These are phyloP conservation scores for Alternaria arborescens DNA, from an alignment of 2,329 filamentous ascomycete species.

Conservation along the genomic window DNA sequence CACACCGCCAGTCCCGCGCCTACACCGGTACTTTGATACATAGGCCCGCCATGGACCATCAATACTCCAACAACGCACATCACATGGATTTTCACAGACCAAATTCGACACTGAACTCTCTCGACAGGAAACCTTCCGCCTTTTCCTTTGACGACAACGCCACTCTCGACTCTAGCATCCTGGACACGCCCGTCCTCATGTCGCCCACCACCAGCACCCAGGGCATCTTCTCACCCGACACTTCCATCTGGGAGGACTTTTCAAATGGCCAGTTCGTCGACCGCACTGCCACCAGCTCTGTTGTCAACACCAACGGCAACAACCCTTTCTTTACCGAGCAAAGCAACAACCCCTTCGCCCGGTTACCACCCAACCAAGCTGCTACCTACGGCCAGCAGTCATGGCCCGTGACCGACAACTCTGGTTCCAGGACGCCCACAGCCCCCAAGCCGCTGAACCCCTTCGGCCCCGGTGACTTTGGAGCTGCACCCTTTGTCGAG, in stretches of 20 bases:
- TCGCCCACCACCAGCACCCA: slow-evolving; percentile 58
- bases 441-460: slow-evolving; percentile 76
- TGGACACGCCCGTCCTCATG: slow-evolving; percentile 57
- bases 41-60: slow-evolving; percentile 51
- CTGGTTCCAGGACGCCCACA: slow-evolving; percentile 77
- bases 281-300: slow-evolving; percentile 48
- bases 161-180: slow-evolving; percentile 58
- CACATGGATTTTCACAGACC: slow-evolving; percentile 52
- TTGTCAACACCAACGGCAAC: slow-evolving; percentile 53
- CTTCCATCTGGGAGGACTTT: slow-evolving; percentile 59
- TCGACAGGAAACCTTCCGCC: slow-evolving; percentile 50
- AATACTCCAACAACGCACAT: slow-evolving; percentile 29
- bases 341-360: slow-evolving; percentile 69
- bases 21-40: slow-evolving; percentile 54
- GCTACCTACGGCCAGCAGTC: slow-evolving; percentile 59
- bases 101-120: slow-evolving; percentile 45
- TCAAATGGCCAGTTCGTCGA: slow-evolving; percentile 52
- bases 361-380: slow-evolving; percentile 61
- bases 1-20: slow-evolving; percentile 51
- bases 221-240: slow-evolving; percentile 62
- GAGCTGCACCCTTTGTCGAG: slow-evolving; percentile 56
- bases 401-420: slow-evolving; percentile 71
- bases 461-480: slow-evolving; percentile 61
- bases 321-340: slow-evolving; percentile 60
- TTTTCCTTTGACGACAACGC: slow-evolving; percentile 62